Evolutionary conservation across 2,329 filamentous ascomycete species (phyloP).

Genomic region (Penicillium sumatraense): DNA sequence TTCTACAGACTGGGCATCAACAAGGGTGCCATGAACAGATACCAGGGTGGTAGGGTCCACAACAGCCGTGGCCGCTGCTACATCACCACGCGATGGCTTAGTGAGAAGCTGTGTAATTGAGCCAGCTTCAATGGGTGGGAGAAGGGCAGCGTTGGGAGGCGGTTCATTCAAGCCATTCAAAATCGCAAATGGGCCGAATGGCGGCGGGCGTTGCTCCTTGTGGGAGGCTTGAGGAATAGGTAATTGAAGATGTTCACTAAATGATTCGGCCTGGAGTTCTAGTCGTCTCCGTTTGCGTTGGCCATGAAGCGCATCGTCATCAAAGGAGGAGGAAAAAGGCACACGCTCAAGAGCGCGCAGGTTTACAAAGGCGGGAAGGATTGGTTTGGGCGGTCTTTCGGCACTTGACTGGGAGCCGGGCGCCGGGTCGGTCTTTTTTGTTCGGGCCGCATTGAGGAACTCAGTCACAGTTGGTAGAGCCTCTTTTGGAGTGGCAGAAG

Average conservation of each 20-base stretch:
- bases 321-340: constrained; percentile 45
- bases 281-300: constrained; percentile 50
- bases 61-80: constrained; percentile 19
- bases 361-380: constrained; percentile 53
- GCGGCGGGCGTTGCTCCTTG: constrained; percentile 48
- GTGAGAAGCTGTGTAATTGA: constrained; percentile 42
- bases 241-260: constrained; percentile 51
- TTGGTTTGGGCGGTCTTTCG: constrained; percentile 46
- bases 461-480: constrained; percentile 40
- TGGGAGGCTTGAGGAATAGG: constrained; percentile 52
- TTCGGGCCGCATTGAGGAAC: constrained; percentile 41
- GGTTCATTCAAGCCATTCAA: constrained; percentile 67
- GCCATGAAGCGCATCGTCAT: constrained; percentile 38
- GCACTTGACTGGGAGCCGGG: constrained; percentile 35
- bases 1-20: constrained; percentile 33
- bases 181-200: constrained; percentile 52
- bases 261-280: constrained; percentile 45
- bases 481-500: constrained; percentile 27
- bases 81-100: constrained; percentile 36
- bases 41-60: constrained; percentile 27
- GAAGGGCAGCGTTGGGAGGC: constrained; percentile 63
- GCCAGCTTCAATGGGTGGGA: constrained; percentile 64
- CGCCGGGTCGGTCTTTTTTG: constrained; percentile 39
- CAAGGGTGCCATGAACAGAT: constrained; percentile 15
- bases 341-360: constrained; percentile 52